These are phyloP conservation scores for Xylariaceae sp. DNA, from an alignment of 2,329 filamentous ascomycete genomes.

Conservation along the genomic window DNA sequence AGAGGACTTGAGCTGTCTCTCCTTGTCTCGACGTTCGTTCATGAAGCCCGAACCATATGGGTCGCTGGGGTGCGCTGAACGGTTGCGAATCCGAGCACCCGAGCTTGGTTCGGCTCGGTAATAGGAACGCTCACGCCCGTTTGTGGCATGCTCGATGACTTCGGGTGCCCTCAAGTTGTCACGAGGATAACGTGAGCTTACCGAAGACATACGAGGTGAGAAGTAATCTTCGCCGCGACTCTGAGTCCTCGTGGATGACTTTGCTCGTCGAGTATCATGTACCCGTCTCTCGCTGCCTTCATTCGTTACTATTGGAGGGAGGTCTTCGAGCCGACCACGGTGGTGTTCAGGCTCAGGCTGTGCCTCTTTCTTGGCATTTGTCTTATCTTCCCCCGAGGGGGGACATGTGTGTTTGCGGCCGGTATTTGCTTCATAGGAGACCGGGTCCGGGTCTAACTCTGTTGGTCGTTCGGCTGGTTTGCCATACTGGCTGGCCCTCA, in stretches of 20 bases:
- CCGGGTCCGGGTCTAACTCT: conserved; percentile 20
- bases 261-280: conserved; percentile 23
- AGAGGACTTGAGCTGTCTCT: conserved; percentile 18
- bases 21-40: conserved; percentile 23
- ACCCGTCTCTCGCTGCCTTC: conserved; percentile 13
- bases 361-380: conserved; percentile 21
- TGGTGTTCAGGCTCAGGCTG: conserved; percentile 22
- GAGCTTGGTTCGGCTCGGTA: conserved; percentile 26
- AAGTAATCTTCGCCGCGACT: conserved; percentile 34
- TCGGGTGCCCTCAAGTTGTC: conserved; percentile 46
- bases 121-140: conserved; percentile 30
- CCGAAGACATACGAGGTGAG: conserved; percentile 25
- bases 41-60: conserved; percentile 22
- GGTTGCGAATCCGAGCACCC: conserved; percentile 20
- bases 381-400: conserved; percentile 27
- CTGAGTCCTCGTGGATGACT: conserved; percentile 26
- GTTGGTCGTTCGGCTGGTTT: conserved; percentile 19
- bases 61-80: conserved; percentile 21
- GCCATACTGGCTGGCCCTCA: conserved; percentile 16
- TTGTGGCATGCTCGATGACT: conserved; percentile 33
- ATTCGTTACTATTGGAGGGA: conserved; percentile 32
- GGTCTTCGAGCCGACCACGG: conserved; percentile 26
- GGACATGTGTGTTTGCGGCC: conserved; percentile 37
- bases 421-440: conserved; percentile 40
- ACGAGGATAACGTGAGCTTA: conserved; percentile 25